Percentiles rank a stretch among this genome's conserved stretches.
phyloP scores from a whole-genome alignment of 805 yeast species.

The Candida morakotiae region DNA sequence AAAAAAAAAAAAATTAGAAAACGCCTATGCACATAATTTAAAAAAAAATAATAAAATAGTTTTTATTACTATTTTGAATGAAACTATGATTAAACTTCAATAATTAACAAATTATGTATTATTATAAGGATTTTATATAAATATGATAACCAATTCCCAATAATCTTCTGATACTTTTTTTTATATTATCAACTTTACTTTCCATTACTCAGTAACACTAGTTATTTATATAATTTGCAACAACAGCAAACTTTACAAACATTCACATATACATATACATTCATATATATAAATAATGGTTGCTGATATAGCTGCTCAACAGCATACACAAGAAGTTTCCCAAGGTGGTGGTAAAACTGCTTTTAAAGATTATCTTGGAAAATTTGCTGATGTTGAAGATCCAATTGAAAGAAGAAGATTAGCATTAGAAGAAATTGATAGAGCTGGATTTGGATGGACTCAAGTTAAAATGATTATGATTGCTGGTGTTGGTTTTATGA shows the following conservation, averaged over 20 bases:
- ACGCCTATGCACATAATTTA: conserved; percentile 1
- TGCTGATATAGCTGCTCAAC: conserved; percentile 9
- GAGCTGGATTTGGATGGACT: conserved; percentile 76
- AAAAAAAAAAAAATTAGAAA: not conserved
- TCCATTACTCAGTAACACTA: not conserved
- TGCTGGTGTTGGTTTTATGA: conserved; percentile 91
- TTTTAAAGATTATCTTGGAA: conserved; percentile 76
- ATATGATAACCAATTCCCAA: not conserved
- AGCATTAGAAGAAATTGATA: conserved; percentile 80
- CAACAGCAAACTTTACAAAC: not conserved
- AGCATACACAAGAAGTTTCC: conserved; percentile 6
- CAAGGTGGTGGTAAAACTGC: conserved; percentile 75
- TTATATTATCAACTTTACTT: not conserved
- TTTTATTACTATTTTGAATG: too few relatives aligned
- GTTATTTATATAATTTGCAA: not conserved
- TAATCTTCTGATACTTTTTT: not conserved
- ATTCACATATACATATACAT: not conserved
- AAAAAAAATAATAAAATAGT: not conserved
- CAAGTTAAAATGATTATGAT: conserved; percentile 77
- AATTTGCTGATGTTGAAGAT: conserved; percentile 77
- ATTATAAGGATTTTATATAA: not conserved
- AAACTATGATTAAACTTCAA: too few relatives aligned
- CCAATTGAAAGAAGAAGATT: conserved; percentile 84
- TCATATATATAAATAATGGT: conserved; percentile 5
- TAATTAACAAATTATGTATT: not conserved